Conservation (phyloP, 139 green algal genomes). For the Raphidocelis subcapitata region DNA sequence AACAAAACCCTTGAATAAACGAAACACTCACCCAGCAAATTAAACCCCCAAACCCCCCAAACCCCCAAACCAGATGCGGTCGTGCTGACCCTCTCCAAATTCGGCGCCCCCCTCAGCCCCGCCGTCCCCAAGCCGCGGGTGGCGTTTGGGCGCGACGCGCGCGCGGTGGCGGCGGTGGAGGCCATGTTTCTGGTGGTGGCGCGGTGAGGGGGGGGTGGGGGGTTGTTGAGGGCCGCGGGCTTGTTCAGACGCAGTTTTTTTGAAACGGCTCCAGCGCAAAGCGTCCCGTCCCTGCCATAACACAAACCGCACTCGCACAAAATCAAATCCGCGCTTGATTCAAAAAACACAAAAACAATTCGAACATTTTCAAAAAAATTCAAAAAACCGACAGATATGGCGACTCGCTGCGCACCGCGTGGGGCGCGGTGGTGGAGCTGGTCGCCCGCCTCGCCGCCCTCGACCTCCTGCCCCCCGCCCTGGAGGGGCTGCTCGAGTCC, state of each 20-base stretch:
- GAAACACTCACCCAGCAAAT: too few relatives aligned
- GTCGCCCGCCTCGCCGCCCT: constrained; percentile 81
- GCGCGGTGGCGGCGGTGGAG: constrained; percentile 67
- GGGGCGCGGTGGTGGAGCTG: constrained; percentile 86
- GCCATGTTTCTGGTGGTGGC: constrained; percentile 80
- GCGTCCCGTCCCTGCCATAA: background rate
- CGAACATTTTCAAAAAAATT: background rate
- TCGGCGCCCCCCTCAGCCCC: constrained; percentile 60
- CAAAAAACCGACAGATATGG: constrained; percentile 84
- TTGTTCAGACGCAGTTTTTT: background rate
- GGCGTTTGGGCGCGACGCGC: constrained; percentile 70
- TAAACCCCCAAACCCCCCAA: too few relatives aligned
- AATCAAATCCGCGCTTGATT: background rate
- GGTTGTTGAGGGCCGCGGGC: too few relatives aligned
- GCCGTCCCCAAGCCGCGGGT: constrained; percentile 47
- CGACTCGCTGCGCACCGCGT: constrained; percentile 79
- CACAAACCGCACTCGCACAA: background rate
- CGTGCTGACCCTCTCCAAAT: constrained; percentile 76
- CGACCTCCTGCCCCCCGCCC: constrained; percentile 62
- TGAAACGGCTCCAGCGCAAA: background rate
- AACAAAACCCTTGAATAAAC: too few relatives aligned
- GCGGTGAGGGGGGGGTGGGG: constrained; percentile 52
- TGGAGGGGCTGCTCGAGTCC: constrained; percentile 36
- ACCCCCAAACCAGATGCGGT: too few relatives aligned
- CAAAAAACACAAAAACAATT: background rate